Percentiles rank a stretch among this genome's conserved stretches.
Evolutionary conservation across 257 asterid species (phyloP).

Genomic region (Solanum boliviense): DNA sequence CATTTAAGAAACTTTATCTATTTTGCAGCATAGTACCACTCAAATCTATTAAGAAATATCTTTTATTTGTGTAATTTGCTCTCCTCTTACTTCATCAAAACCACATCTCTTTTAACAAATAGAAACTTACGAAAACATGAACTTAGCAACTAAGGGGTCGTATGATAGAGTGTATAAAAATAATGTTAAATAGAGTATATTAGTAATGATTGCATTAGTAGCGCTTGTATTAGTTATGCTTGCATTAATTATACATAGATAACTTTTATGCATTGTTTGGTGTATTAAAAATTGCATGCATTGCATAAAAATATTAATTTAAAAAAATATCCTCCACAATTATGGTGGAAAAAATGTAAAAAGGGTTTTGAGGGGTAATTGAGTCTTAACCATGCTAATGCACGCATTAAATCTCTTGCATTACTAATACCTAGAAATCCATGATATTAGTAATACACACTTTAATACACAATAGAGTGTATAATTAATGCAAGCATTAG

Average conservation of each 20-base stretch:
- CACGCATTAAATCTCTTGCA: neutral
- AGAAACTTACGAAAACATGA: neutral
- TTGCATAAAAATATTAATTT: neutral
- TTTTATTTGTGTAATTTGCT: neutral
- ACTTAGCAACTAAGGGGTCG: neutral
- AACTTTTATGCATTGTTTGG: neutral
- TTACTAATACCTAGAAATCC: neutral
- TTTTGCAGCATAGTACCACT: neutral
- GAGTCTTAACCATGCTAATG: neutral
- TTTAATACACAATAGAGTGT: neutral
- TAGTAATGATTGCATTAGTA: too few relatives aligned
- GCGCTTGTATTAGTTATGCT: neutral
- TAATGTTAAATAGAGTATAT: neutral
- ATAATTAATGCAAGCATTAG: neutral
- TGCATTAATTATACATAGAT: neutral
- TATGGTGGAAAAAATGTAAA: neutral
- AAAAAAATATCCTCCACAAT: neutral
- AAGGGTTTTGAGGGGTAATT: neutral
- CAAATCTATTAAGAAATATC: neutral
- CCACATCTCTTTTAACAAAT: neutral
- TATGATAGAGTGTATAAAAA: neutral
- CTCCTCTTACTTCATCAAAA: neutral
- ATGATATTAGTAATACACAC: neutral
- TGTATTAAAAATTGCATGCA: neutral
- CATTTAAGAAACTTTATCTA: neutral